Base-by-base conservation (phyloP, 306 rosid genomes). In the Cicer bijugum region DNA sequence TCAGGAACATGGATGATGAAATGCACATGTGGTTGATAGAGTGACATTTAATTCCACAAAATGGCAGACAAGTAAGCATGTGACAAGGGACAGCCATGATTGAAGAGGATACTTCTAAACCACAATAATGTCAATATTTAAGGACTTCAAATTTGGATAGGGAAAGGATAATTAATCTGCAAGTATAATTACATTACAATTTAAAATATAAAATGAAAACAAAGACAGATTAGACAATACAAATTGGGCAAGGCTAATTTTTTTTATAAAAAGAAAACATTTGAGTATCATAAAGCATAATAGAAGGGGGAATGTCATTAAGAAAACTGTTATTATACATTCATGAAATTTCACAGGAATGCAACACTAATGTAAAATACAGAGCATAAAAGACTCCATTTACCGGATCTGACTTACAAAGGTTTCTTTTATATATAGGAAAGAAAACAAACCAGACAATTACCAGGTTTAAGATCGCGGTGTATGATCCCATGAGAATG, bases 401-500 rank as follows among this genome's bases (percentile, higher is more conserved):
- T 69, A 52, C 35, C 5, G 17, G 47, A 77, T 72, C 74, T 23
- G 55, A 35, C 48, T 6, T 48, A 8, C 35, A 75, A 69, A 12
- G 8, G 7, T 14, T 52, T 53, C 53, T 45, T 44, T 48, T 39
- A 59, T n/a, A 59, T n/a, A 56, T 38, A 55, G 43, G 58, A 67
- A 67, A 63, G 67, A 71, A 76, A 48, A 12, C 60, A 76, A 75
- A 71, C 71, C 67, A 66, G 48, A 74, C 68, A 28, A 74, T 78
- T 93, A 89, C 98, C 97, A 17, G 98, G 98, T 76, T 93, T 93
- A 76, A 93, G 84, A 80, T 93, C 98, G 47, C 97, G 96, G 82
- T 93, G 98, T 45, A 93, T 93, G 85, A 93, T 91, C 75, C 98
- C 98, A 78, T 91, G 98, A 69, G 92, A 88, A 81, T 91, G 97